phyloP scores from a whole-genome alignment of 306 rosid genomes.

The Vigna nakashimae region DNA sequence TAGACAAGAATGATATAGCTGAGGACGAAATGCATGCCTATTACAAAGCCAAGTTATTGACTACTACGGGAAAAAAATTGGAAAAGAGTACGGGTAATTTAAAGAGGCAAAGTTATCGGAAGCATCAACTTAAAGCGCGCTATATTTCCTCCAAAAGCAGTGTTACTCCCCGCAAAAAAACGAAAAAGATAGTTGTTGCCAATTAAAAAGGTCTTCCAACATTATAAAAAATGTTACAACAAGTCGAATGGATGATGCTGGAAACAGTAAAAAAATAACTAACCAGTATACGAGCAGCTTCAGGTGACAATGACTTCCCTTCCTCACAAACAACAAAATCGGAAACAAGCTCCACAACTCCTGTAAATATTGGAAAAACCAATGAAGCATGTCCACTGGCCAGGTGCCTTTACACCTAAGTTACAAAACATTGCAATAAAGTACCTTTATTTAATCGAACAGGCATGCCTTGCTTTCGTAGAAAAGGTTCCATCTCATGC shows the following conservation, averaged over 20 bases:
- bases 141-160: background rate
- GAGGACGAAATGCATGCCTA: background rate
- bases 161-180: background rate
- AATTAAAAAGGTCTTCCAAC: background rate
- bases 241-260: background rate
- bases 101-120: slow-evolving; percentile 20
- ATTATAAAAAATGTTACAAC: background rate
- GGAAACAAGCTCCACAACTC: slow-evolving; percentile 89
- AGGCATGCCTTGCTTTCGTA: slow-evolving; percentile 96
- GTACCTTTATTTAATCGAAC: slow-evolving; percentile 93
- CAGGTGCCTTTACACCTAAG: background rate
- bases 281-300: slow-evolving; percentile 87
- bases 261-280: slow-evolving; percentile 30
- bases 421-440: slow-evolving; percentile 8
- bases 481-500: slow-evolving; percentile 98
- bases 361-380: slow-evolving; percentile 51
- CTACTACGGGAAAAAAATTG: no score
- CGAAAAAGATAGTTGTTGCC: background rate
- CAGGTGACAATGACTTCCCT: slow-evolving; percentile 92
- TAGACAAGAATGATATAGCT: background rate
- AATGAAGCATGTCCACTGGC: background rate
- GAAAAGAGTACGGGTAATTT: background rate
- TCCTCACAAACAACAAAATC: slow-evolving; percentile 91
- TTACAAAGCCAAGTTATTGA: no score
- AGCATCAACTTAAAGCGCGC: background rate